Conservation (phyloP, 495 filamentous ascomycete species). For the Hypoxylon subgilvum region DNA sequence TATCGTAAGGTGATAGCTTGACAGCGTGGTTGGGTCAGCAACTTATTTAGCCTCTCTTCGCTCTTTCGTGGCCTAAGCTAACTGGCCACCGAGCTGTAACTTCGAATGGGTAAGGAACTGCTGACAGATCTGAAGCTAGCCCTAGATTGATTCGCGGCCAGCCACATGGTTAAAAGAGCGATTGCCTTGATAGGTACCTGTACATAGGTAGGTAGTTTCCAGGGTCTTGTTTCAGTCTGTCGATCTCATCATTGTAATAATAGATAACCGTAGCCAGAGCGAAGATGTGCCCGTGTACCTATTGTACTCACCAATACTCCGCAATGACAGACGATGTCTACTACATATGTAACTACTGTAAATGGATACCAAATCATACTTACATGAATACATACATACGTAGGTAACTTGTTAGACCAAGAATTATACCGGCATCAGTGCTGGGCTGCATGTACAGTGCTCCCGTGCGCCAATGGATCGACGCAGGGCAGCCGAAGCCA, state of each 20-base stretch:
- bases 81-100: slow-evolving; percentile 20
- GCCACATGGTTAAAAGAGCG: slow-evolving; percentile 36
- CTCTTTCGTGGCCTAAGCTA: slow-evolving; percentile 37
- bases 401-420: slow-evolving; percentile 7
- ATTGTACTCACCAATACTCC: no score
- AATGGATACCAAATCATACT: background rate
- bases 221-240: slow-evolving; percentile 35
- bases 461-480: slow-evolving; percentile 37
- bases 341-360: background rate
- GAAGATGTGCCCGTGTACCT: background rate
- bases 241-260: slow-evolving; percentile 15
- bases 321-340: no score
- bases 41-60: slow-evolving; percentile 34
- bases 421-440: slow-evolving; percentile 14
- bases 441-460: slow-evolving; percentile 33
- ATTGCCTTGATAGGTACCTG: slow-evolving; percentile 23
- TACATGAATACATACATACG: slow-evolving; percentile 3
- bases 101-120: slow-evolving; percentile 20
- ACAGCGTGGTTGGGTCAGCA: slow-evolving; percentile 41
- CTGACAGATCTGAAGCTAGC: slow-evolving; percentile 35
- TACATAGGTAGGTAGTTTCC: slow-evolving; percentile 20
- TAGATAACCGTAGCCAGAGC: background rate
- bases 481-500: slow-evolving; percentile 34
- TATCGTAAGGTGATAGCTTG: slow-evolving; percentile 34
- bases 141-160: slow-evolving; percentile 36